phyloP scores from a whole-genome alignment of 345 rosid genomes.

The Physaria fendleri region DNA sequence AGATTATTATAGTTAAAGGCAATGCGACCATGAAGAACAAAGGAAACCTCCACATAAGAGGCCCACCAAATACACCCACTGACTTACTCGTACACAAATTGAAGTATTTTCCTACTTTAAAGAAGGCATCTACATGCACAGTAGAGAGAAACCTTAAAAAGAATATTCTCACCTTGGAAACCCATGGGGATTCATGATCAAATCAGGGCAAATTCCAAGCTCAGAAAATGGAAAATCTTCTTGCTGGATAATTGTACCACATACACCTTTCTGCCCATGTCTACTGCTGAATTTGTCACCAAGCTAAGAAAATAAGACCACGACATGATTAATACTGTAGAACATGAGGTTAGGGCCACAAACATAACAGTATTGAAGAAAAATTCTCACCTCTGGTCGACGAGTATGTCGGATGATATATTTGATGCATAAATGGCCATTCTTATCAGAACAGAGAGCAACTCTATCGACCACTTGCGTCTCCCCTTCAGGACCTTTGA shows the following conservation, averaged over 20 bases:
- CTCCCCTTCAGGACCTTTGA: constrained; percentile 79
- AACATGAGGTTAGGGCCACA: constrained; percentile 8
- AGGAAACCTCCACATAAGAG: not conserved
- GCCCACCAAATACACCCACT: not conserved
- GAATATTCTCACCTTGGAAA: constrained; percentile 65
- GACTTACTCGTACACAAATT: not conserved
- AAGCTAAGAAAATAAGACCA: constrained; percentile 36
- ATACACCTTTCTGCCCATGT: constrained; percentile 98
- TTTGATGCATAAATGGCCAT: constrained; percentile 47
- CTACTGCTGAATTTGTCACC: constrained; percentile 99
- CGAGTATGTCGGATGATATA: constrained; percentile 81
- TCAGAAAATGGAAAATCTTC: constrained; percentile 98
- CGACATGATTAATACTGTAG: not conserved
- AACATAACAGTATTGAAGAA: not conserved
- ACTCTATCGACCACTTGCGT: constrained; percentile 81
- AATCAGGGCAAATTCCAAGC: constrained; percentile 94
- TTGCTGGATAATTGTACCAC: constrained; percentile 88
- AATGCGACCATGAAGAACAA: not conserved
- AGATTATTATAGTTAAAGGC: not conserved
- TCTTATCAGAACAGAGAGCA: constrained; percentile 55
- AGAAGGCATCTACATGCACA: constrained; percentile 6
- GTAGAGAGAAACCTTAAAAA: not conserved
- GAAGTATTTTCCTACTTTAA: not conserved
- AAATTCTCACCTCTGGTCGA: constrained; percentile 71
- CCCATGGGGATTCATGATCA: constrained; percentile 98